A percentile compares a stretch with the other conserved stretches of the same genome.
phyloP scores from a whole-genome alignment of 2,329 filamentous ascomycete species.

The Alternaria gansuensis region DNA sequence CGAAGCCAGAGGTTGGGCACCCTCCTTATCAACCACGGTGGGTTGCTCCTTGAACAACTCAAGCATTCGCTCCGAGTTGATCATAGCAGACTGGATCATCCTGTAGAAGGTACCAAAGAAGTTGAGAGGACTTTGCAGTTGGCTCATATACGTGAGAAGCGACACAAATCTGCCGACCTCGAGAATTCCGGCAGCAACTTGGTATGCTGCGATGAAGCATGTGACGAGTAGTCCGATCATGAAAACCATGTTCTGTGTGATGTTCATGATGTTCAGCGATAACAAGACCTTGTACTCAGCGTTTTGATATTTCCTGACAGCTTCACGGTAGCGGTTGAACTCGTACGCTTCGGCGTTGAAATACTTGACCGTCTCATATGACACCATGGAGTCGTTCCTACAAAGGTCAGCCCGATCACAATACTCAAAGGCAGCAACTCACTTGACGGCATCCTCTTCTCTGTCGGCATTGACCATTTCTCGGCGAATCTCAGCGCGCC shows the following conservation, averaged over 20 bases:
- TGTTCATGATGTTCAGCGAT: constrained; percentile 67
- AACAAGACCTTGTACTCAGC: constrained; percentile 66
- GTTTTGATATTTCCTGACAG: constrained; percentile 65
- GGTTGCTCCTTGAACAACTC: constrained; percentile 97
- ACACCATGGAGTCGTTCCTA: constrained; percentile 94
- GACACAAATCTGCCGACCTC: constrained; percentile 74
- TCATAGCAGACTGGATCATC: constrained; percentile 95
- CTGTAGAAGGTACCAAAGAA: constrained; percentile 94
- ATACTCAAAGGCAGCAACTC: constrained; percentile 41
- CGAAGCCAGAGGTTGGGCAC: constrained; percentile 67
- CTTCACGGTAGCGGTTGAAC: constrained; percentile 65
- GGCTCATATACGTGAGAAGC: constrained; percentile 77
- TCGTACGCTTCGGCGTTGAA: constrained; percentile 70
- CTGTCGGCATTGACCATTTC: constrained; percentile 95
- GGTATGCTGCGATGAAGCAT: constrained; percentile 73
- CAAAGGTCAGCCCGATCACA: constrained; percentile 32
- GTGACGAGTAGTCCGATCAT: constrained; percentile 72
- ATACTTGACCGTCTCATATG: constrained; percentile 84
- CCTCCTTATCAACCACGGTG: constrained; percentile 81
- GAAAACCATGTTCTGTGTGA: constrained; percentile 70
- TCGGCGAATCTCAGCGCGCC: constrained; percentile 86
- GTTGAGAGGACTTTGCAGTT: constrained; percentile 74
- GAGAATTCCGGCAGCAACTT: constrained; percentile 69
- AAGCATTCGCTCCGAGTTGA: constrained; percentile 92
- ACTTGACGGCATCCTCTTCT: constrained; percentile 95